A percentile compares a stretch with the other conserved stretches of the same genome.
phyloP scores from a whole-genome alignment of 169 alveolate species.

The Plasmodium adleri region DNA sequence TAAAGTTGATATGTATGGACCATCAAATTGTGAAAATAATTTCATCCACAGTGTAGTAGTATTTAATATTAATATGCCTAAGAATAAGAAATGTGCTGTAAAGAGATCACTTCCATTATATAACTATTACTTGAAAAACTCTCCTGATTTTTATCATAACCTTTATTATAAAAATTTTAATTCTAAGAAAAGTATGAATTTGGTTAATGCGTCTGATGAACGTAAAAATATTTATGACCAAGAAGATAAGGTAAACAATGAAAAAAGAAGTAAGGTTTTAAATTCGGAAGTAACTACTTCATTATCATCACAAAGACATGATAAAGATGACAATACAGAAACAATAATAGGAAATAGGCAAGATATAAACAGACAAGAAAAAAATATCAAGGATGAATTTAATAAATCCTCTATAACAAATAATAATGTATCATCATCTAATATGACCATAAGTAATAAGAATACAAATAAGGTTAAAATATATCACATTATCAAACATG shows the following conservation, averaged over 20 bases:
- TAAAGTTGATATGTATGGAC: slow-evolving; percentile 76
- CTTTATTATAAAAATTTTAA: slow-evolving; percentile 14
- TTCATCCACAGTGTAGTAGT: slow-evolving; percentile 45
- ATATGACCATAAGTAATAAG: neutral
- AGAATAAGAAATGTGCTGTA: slow-evolving; percentile 4
- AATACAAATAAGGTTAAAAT: slow-evolving; percentile 5
- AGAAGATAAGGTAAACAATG: neutral
- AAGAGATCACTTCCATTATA: neutral
- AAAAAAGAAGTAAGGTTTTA: too few relatives aligned
- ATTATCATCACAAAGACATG: too few relatives aligned
- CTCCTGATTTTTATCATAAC: slow-evolving; percentile 14
- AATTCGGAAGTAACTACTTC: too few relatives aligned
- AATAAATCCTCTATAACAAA: neutral
- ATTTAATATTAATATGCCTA: slow-evolving; percentile 23
- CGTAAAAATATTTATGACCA: neutral
- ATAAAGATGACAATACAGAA: too few relatives aligned
- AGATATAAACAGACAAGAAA: too few relatives aligned
- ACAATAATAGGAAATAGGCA: too few relatives aligned
- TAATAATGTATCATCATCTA: neutral
- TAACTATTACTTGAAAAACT: slow-evolving; percentile 1
- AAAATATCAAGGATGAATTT: too few relatives aligned
- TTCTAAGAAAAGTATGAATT: too few relatives aligned
- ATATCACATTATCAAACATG: slow-evolving; percentile 9
- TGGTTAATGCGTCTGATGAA: neutral
- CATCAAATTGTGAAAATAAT: slow-evolving; percentile 18